Evolutionary conservation across 2,329 filamentous ascomycete species (phyloP), one percentile per base, ranked within the genome.

Genomic region (Leptographium radiaticola): DNA sequence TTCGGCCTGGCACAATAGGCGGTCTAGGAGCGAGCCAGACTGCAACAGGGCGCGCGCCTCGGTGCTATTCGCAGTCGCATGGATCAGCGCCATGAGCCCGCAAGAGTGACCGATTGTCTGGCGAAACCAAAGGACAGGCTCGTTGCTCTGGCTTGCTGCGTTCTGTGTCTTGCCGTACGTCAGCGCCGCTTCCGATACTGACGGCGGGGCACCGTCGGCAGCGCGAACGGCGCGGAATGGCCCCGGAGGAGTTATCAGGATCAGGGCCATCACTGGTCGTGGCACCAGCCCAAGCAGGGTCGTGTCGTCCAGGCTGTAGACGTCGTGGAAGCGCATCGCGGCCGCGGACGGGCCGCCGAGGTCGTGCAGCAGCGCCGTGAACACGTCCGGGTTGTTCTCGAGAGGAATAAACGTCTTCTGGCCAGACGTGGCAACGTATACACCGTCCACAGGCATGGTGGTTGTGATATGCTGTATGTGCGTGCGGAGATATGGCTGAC

Each of bases 91-190:
- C 62, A 89, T 89, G 25, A 90, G 76, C 0, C 88, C 88, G 64
- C 87, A 94, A 1, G 87, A 86, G 64, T 93, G 84, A 55, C 81
- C 79, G 62, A 94, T 93, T 0, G 86, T 93, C 67, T 94, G 88
- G 63, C 83, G 83, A 70, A 89, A 93, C 87, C 87, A 94, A 18
- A 87, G 71, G 1, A 90, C 80, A 8, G 85, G 79, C 61, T 90
- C 85, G 0, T 68, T 65, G 45, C 55, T 25, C 5, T 25, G 25
- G 25, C 25, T 25, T 25, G 25, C 25, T 25, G 25, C 25, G 25
- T 5, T 25, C 25, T 25, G 47, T 7, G 61, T 57, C 42, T 73
- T 70, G 66, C 85, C 80, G 67, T 85, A 85, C 53, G 42, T 44
- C 18, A 44, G 42, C 4, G 18, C 20, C 10, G 18, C 42, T 11